Evolutionary conservation across 805 yeast genomes (phyloP).

Genomic region (Metschnikowia similis): DNA sequence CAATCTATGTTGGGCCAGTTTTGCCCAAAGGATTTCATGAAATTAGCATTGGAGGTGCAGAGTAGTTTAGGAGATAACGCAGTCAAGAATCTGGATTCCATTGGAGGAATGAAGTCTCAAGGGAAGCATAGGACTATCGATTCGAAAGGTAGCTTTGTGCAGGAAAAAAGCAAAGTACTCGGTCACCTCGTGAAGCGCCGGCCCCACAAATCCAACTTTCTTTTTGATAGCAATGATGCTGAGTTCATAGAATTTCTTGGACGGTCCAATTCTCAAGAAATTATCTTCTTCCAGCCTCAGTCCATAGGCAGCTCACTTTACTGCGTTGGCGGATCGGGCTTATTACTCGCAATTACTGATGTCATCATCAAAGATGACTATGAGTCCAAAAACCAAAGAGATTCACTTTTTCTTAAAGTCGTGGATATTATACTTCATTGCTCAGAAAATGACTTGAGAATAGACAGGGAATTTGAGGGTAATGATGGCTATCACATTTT

Average conservation of each 20-base stretch:
- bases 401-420: constrained; percentile 26
- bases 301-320: constrained; percentile 33
- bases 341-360: constrained; percentile 46
- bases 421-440: constrained; percentile 41
- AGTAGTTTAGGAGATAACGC: background rate
- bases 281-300: constrained; percentile 20
- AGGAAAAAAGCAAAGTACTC: constrained; percentile 4
- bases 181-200: constrained; percentile 1
- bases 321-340: constrained; percentile 49
- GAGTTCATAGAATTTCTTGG: constrained; percentile 11
- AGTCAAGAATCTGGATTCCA: background rate
- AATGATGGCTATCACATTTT: constrained; percentile 58
- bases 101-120: background rate
- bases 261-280: constrained; percentile 6
- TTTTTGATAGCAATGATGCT: constrained; percentile 12
- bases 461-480: constrained; percentile 54
- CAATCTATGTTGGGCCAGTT: constrained; percentile 5
- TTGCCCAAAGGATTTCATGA: constrained; percentile 2
- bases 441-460: constrained; percentile 46
- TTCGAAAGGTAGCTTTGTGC: background rate
- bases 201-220: constrained; percentile 9
- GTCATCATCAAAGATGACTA: constrained; percentile 28
- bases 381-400: constrained; percentile 13
- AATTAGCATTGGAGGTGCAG: background rate
- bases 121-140: background rate